Percentiles rank a stretch among this genome's conserved stretches.
phyloP scores from a whole-genome alignment of 345 rosid species.

The Pistacia vera region DNA sequence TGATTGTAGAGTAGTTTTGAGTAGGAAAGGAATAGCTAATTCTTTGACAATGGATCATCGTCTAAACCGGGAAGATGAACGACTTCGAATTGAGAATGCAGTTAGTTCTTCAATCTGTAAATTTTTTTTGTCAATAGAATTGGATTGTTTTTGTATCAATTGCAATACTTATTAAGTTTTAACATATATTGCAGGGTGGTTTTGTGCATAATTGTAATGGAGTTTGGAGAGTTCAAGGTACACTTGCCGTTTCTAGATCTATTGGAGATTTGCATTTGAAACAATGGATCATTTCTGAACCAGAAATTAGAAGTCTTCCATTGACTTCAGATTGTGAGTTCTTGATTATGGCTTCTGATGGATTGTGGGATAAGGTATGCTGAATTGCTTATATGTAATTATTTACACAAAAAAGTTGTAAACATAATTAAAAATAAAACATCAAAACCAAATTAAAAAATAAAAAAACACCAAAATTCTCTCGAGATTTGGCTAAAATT shows the following conservation, averaged over 20 bases:
- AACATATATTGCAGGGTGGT: constrained; percentile 44
- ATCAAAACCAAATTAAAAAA: too few species aligned
- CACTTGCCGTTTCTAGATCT: constrained; percentile 58
- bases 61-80: constrained; percentile 43
- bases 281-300: constrained; percentile 59
- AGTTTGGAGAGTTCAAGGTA: constrained; percentile 55
- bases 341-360: constrained; percentile 61
- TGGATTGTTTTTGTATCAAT: not conserved
- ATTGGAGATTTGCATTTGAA: constrained; percentile 56
- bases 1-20: constrained; percentile 52
- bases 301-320: constrained; percentile 35
- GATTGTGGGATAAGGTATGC: constrained; percentile 61
- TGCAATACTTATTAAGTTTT: not conserved
- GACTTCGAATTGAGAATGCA: constrained; percentile 44
- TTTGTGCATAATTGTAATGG: constrained; percentile 46
- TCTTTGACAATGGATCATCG: constrained; percentile 48
- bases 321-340: constrained; percentile 44
- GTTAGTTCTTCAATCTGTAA: constrained; percentile 15
- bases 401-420: not conserved
- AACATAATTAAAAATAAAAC: not conserved
- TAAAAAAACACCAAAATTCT: too few species aligned
- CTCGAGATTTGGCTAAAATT: too few species aligned
- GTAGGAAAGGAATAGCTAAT: constrained; percentile 46
- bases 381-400: not conserved
- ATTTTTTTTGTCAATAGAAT: not conserved